Conservation (phyloP, 805 yeast species). For the Torulaspora quercuum region DNA sequence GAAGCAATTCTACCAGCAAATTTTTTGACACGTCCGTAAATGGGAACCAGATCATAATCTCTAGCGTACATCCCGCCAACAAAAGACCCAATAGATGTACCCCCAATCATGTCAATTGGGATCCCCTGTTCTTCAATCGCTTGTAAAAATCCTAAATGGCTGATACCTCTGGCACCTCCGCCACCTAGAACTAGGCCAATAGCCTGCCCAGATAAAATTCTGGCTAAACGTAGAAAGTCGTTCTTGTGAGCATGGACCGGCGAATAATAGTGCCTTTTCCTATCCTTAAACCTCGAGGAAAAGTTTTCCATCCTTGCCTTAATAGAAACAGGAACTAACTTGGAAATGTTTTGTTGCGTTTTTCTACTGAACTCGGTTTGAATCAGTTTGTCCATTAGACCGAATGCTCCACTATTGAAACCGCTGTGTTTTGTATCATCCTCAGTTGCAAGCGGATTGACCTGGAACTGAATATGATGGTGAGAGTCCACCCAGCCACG, state of each 20-base stretch:
- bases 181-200: conserved; percentile 95
- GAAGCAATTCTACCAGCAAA: conserved; percentile 81
- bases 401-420: conserved; percentile 17
- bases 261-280: conserved; percentile 30
- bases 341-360: conserved; percentile 34
- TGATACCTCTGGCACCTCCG: conserved; percentile 94
- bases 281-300: conserved; percentile 32
- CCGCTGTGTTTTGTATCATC: conserved; percentile 23
- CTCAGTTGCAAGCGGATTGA: conserved; percentile 22
- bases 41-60: conserved; percentile 87
- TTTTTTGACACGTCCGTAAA: conserved; percentile 83
- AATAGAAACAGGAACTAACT: conserved; percentile 35
- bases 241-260: conserved; percentile 58
- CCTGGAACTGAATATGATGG: conserved; percentile 76
- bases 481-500: conserved; percentile 91
- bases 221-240: conserved; percentile 85
- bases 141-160: conserved; percentile 87
- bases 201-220: conserved; percentile 87
- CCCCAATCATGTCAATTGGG: conserved; percentile 92
- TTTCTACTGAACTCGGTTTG: conserved; percentile 33
- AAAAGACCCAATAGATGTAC: conserved; percentile 94
- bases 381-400: conserved; percentile 29
- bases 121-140: conserved; percentile 90
- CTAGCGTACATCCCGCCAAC: conserved; percentile 93
- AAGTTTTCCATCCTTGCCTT: conserved; percentile 39